Conservation (phyloP, 169 alveolate species). For the Plasmodium knowlesi region DNA sequence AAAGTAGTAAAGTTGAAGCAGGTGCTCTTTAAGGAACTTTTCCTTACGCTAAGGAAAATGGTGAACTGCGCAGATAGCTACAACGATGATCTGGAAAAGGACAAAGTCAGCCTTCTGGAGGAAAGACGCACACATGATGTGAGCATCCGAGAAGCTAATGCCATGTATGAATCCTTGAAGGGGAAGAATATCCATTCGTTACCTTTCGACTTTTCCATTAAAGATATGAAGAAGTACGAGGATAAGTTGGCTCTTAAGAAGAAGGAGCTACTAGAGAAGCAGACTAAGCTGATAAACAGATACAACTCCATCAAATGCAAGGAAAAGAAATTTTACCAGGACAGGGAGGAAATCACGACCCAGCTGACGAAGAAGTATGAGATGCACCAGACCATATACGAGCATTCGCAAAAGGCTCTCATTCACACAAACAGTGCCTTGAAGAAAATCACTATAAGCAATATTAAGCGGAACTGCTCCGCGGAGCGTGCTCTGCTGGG, state of each 20-base stretch:
- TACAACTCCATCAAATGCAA: conserved; percentile 10
- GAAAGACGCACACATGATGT: not conserved
- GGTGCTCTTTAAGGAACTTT: conserved; percentile 21
- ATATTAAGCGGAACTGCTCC: conserved; percentile 17
- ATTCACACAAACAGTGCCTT: conserved; percentile 6
- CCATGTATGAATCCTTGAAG: conserved; percentile 52
- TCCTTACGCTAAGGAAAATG: conserved; percentile 4
- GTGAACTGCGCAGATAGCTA: not conserved
- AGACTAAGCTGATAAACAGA: conserved; percentile 10
- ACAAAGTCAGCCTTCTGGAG: not conserved
- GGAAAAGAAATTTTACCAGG: conserved; percentile 30
- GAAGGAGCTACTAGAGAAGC: conserved; percentile 41
- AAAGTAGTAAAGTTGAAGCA: conserved; percentile 21
- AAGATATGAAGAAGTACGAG: conserved; percentile 63
- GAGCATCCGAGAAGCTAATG: conserved; percentile 11
- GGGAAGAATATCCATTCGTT: conserved; percentile 43
- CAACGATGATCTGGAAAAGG: not conserved
- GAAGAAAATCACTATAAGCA: conserved; percentile 30
- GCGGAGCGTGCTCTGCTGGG: not conserved
- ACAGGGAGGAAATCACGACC: conserved; percentile 39
- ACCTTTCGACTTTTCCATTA: conserved; percentile 59
- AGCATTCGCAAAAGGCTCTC: conserved; percentile 27
- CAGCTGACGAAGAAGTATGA: conserved; percentile 22
- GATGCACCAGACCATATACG: conserved; percentile 38
- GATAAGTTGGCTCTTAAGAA: conserved; percentile 20